Evolutionary conservation across 2,329 filamentous ascomycete genomes (phyloP).

Genomic region (Talaromyces sp.): DNA sequence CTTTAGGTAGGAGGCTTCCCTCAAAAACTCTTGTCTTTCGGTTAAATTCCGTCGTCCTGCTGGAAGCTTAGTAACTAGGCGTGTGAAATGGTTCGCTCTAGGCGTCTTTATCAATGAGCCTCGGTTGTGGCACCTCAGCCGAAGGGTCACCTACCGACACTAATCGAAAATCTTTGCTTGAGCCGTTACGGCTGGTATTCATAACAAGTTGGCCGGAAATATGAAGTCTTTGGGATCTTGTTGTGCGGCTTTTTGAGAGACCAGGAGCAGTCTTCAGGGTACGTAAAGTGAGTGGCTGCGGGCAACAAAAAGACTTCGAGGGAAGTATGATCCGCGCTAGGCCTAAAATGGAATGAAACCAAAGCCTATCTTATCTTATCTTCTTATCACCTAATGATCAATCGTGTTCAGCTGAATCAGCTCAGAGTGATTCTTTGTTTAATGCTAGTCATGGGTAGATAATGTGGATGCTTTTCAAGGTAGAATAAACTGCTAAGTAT

Average conservation of each 20-base stretch:
- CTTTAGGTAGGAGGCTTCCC: not conserved
- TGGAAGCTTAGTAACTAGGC: not conserved
- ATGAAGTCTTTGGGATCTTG: not conserved
- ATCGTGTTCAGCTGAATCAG: too few species aligned
- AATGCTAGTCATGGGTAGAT: too few species aligned
- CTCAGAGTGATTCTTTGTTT: too few species aligned
- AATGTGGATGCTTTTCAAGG: not conserved
- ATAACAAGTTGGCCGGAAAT: too few species aligned
- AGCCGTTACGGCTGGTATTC: not conserved
- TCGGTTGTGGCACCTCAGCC: not conserved
- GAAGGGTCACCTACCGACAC: not conserved
- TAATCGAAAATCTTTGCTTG: not conserved
- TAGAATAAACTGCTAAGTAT: not conserved
- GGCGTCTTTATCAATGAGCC: not conserved
- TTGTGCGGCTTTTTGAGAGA: not conserved
- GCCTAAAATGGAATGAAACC: not conserved
- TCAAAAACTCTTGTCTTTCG: not conserved
- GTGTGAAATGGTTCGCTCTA: not conserved
- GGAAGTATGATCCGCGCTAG: not conserved
- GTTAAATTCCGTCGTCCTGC: not conserved
- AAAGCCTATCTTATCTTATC: not conserved
- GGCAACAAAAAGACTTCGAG: not conserved
- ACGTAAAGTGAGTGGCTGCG: not conserved
- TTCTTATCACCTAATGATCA: conserved; percentile 7
- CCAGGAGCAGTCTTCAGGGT: not conserved